Evolutionary conservation across 2,329 filamentous ascomycete genomes (phyloP).

Genomic region (Aspergillus sp.): DNA sequence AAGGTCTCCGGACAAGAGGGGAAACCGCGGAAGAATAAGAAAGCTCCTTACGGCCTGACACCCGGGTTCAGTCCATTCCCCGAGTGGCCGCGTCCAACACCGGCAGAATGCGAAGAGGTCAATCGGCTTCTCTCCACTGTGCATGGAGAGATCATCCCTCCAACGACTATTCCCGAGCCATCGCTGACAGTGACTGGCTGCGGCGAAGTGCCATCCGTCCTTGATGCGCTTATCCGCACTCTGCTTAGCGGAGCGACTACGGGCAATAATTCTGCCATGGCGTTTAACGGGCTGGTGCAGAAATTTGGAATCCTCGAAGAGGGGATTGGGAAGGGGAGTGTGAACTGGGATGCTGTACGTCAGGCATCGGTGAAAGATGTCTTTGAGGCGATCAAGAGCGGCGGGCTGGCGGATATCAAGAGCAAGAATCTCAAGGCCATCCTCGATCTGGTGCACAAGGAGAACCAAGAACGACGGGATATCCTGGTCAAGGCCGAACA

Average conservation of each 20-base stretch:
- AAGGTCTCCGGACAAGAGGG: constrained; percentile 7
- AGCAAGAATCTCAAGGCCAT: constrained; percentile 65
- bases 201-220: constrained; percentile 56
- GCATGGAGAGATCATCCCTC: constrained; percentile 58
- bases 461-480: constrained; percentile 53
- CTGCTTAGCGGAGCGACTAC: constrained; percentile 55
- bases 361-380: constrained; percentile 52
- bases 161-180: constrained; percentile 59
- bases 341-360: constrained; percentile 66
- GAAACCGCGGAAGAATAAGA: constrained; percentile 10
- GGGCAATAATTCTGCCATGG: constrained; percentile 53
- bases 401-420: constrained; percentile 64
- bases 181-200: constrained; percentile 64
- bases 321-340: constrained; percentile 60
- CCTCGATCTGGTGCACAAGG: constrained; percentile 61
- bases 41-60: constrained; percentile 44
- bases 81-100: constrained; percentile 55
- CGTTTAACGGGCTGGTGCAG: constrained; percentile 57
- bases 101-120: constrained; percentile 62
- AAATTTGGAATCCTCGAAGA: constrained; percentile 56
- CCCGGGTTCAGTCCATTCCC: constrained; percentile 58
- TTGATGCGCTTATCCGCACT: constrained; percentile 57
- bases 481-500: constrained; percentile 33
- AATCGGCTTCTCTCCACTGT: constrained; percentile 54
- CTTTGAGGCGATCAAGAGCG: constrained; percentile 59